Evolutionary conservation across 2,329 filamentous ascomycete genomes (phyloP), one percentile per base, ranked within the genome.

Genomic region (Beauveria scarabaeidicola): DNA sequence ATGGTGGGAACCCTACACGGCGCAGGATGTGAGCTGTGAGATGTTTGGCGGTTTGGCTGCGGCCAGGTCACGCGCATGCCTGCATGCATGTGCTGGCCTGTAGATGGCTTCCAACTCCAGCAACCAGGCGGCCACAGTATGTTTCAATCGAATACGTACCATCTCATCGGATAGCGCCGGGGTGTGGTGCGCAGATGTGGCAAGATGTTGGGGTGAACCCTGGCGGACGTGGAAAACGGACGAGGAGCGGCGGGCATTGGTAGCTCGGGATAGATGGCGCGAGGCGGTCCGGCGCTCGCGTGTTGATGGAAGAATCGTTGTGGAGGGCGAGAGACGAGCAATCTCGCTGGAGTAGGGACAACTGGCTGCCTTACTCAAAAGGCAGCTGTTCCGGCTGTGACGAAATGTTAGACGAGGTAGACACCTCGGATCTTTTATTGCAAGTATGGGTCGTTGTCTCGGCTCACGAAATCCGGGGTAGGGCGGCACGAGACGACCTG

Each of bases 141-240:
- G 7, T 43, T 15, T 40, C 10, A 41, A 53, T 43, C 21, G 36
- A 5, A 11, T 25, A 66, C 68, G 58, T 66, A 74, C 72, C 71
- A 68, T 68, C 65, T 65, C 56, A 68, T 68, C 54, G 69, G 68
- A 46, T 52, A 60, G 32, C 58, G 58, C 58, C 53, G 68, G 66
- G 47, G 66, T 64, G 9, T 68, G 66, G 38, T 68, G 70, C 50
- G 69, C 51, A 72, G 61, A 56, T 69, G 68, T 38, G 69, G 68
- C 43, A 73, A 67, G 64, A 70, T 68, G 63, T 64, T 68, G 29
- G 69, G 70, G 58, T 73, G 68, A 46, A 72, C 69, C 51, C 66
- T 70, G 40, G 70, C 69, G 25, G 71, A 68, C 25, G 71, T 70
- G 48, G 72, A 72, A 65, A 74, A 72, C 50, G 63, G 61, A 60